Evolutionary conservation across 2,329 filamentous ascomycete genomes (phyloP), one percentile per base, ranked within the genome.

Genomic region (Chrysosphaeria jannelii): DNA sequence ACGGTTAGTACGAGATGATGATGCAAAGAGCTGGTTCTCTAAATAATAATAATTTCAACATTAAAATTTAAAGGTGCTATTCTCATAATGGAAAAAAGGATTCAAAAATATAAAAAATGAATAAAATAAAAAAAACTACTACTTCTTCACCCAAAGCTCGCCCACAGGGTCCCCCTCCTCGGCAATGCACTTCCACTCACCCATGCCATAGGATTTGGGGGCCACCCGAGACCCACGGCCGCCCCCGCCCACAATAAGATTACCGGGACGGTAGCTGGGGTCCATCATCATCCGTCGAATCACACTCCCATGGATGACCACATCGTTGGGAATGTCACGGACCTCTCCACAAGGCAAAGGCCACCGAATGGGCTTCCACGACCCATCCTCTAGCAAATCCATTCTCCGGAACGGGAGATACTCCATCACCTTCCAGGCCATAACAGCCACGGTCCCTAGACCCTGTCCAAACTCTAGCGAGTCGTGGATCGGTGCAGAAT

Each of bases 361-460:
- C 69, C 72, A 81, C 6, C 63, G 52, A 32, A 85, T 81, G 0
- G 70, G 66, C 39, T 62, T 66, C 74, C 75, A 85, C 0, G 59
- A 61, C 0, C 70, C 70, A 30, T 79, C 67, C 0, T 47, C 28
- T 29, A 63, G 61, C 6, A 81, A 45, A 33, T 81, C 74, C 68
- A 85, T 79, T 13, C 74, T 53, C 2, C 69, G 56, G 43, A 81
- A 79, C 0, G 74, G 74, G 13, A 81, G 47, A 38, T 69, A 78
- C 36, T 81, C 74, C 71, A 81, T 74, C 12, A 74, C 39, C 17
- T 63, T 69, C 72, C 72, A 81, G 3, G 52, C 54, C 0, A 67
- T 33, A 0, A 75, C 68, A 0, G 62, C 57, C 4, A 46, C 26
- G 13, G 31, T 29, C 0, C 50, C 39, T 4, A 70, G 46, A 0